Base-by-base conservation (phyloP, 2,329 filamentous ascomycete genomes). In the Xenosphaeropsis pyriputrescens region DNA sequence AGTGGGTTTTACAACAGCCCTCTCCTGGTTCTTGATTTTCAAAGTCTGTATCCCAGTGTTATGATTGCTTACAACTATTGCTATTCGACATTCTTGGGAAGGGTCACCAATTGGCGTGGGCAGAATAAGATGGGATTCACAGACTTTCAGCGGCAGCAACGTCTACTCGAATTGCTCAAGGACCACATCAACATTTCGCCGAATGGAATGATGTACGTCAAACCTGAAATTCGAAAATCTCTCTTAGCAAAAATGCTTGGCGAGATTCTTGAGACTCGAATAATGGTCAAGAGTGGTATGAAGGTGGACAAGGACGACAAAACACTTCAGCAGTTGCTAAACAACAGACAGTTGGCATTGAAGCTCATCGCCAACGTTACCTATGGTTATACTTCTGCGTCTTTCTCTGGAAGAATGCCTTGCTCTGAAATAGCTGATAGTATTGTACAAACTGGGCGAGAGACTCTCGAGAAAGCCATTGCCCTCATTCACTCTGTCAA, bases 61-160 rank as follows among this genome's bases (percentile, higher is more conserved):
- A 95, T 98, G 86, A 96, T 98, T 53, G 91, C 91, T 0, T 96
- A 98, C 63, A 98, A 98, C 52, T 91, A 95, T 54, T 98, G 91
- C 61, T 98, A 98, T 54, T 96, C 91, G 0, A 98, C 91, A 0
- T 98, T 88, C 48, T 67, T 96, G 0, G 91, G 91, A 0, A 75
- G 91, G 19, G 77, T 94, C 30, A 73, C 77, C 18, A 75, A 77
- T 48, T 95, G 89, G 89, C 75, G 85, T n/a, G 88, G 86, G 2
- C 76, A 72, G 19, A 88, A 85, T 62, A 94, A 96, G 60, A 85
- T 98, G 80, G 91, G 91, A 0, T 94, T 96, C 54, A 76, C 77
- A 18, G 80, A 94, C 43, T 96, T 93, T 58, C 69, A 79, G 45
- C 75, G 91, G 17, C 75, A 88, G 45, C 68, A 77, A 26, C 71